Percentiles rank a stretch among this genome's conserved stretches.
These are phyloP conservation scores for Geoglossum glabrum DNA, from an alignment of 495 filamentous ascomycete genomes.

Conservation along the genomic window DNA sequence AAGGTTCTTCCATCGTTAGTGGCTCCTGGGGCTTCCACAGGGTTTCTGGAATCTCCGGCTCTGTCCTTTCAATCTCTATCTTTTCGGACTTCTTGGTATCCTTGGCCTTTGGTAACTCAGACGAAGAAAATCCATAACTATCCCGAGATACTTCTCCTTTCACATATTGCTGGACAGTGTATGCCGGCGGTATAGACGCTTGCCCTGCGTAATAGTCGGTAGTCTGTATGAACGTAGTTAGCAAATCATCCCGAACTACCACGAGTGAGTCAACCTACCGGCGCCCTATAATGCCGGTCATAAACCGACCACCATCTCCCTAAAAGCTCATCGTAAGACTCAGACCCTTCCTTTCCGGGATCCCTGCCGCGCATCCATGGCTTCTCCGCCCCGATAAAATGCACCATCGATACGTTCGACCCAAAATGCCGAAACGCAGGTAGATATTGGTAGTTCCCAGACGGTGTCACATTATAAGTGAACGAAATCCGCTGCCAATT, in stretches of 20 bases:
- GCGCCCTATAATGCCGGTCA: slow-evolving; percentile 54
- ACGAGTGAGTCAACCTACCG: slow-evolving; percentile 22
- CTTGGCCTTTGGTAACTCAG: not conserved
- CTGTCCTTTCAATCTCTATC: not conserved
- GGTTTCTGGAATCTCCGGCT: not conserved
- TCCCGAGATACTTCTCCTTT: slow-evolving; percentile 15
- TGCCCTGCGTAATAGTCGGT: not conserved
- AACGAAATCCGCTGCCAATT: slow-evolving; percentile 83
- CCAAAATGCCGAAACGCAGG: slow-evolving; percentile 89
- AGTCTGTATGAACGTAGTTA: not conserved
- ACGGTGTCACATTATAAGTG: slow-evolving; percentile 89
- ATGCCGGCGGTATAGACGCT: slow-evolving; percentile 7
- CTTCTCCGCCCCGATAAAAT: slow-evolving; percentile 84
- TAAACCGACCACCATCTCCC: slow-evolving; percentile 46
- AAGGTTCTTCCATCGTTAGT: slow-evolving; percentile 6
- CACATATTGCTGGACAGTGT: slow-evolving; percentile 21
- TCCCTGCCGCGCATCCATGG: slow-evolving; percentile 63
- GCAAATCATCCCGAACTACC: not conserved
- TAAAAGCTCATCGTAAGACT: slow-evolving; percentile 4
- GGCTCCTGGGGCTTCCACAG: not conserved
- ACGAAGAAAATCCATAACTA: slow-evolving; percentile 13
- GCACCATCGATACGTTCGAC: slow-evolving; percentile 65
- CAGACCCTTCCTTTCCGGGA: slow-evolving; percentile 21
- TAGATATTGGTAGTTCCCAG: slow-evolving; percentile 82
- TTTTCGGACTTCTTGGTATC: not conserved